phyloP scores from a whole-genome alignment of 108 stramenopile species.

The Seminavis robusta region DNA sequence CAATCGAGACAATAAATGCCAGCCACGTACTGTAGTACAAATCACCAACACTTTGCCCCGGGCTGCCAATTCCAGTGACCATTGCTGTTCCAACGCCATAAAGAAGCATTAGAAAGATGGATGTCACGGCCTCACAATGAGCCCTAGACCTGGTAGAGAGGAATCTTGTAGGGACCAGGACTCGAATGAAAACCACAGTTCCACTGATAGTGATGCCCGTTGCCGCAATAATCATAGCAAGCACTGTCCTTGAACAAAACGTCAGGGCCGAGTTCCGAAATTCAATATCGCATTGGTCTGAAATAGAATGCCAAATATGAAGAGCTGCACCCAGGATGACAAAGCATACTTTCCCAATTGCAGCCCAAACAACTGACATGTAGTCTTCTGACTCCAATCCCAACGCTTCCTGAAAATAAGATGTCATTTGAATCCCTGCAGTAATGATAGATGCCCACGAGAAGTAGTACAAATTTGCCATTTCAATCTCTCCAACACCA shows the following conservation, averaged over 20 bases:
- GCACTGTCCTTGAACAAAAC: slow-evolving; percentile 37
- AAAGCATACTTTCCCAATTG: slow-evolving; percentile 44
- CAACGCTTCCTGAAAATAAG: slow-evolving; percentile 25
- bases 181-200: slow-evolving; percentile 1
- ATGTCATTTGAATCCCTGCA: slow-evolving; percentile 35
- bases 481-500: slow-evolving; percentile 45
- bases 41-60: slow-evolving; percentile 52
- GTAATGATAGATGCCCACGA: slow-evolving; percentile 39
- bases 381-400: slow-evolving; percentile 15
- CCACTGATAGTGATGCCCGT: slow-evolving; percentile 33
- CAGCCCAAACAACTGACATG: slow-evolving; percentile 34
- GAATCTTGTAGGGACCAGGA: not conserved
- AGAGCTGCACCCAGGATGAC: slow-evolving; percentile 42
- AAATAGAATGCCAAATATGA: slow-evolving; percentile 43
- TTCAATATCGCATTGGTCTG: slow-evolving; percentile 21
- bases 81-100: slow-evolving; percentile 37
- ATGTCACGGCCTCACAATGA: slow-evolving; percentile 25
- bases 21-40: slow-evolving; percentile 46
- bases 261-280: slow-evolving; percentile 19
- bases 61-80: slow-evolving; percentile 53
- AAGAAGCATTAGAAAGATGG: slow-evolving; percentile 30
- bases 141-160: slow-evolving; percentile 3
- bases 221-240: slow-evolving; percentile 24
- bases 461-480: slow-evolving; percentile 53
- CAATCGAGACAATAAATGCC: slow-evolving; percentile 35